Percentiles rank a stretch among this genome's conserved stretches.
phyloP scores from a whole-genome alignment of 805 yeast species.

The Wickerhamomyces canadensis region DNA sequence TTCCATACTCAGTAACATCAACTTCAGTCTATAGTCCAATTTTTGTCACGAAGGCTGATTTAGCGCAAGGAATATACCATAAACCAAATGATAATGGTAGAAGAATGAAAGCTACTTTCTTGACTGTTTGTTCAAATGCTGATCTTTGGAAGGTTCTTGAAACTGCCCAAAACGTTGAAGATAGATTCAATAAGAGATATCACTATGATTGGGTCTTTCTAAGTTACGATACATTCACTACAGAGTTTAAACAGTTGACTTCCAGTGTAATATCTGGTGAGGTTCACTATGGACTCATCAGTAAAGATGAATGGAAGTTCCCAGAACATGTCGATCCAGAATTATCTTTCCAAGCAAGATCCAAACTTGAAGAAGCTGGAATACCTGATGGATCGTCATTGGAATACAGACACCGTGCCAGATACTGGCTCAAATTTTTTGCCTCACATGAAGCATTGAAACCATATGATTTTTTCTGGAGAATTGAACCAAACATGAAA shows the following conservation, averaged over 20 bases:
- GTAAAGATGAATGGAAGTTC: slow-evolving; percentile 53
- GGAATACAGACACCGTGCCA: slow-evolving; percentile 59
- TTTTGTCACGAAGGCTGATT: not conserved
- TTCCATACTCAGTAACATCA: not conserved
- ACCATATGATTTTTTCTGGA: slow-evolving; percentile 63
- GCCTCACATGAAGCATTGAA: slow-evolving; percentile 50
- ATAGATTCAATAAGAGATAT: slow-evolving; percentile 35
- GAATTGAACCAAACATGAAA: slow-evolving; percentile 61
- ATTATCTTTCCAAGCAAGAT: slow-evolving; percentile 36
- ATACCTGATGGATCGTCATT: slow-evolving; percentile 38
- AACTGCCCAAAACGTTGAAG: slow-evolving; percentile 54
- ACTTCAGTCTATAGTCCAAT: not conserved
- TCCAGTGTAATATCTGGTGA: slow-evolving; percentile 47
- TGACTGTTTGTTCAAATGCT: slow-evolving; percentile 57
- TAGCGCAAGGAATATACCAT: not conserved
- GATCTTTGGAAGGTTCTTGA: slow-evolving; percentile 49
- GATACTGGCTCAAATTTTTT: slow-evolving; percentile 44
- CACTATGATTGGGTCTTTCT: slow-evolving; percentile 76
- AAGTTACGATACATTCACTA: slow-evolving; percentile 55
- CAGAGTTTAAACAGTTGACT: slow-evolving; percentile 41
- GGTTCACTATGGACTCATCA: slow-evolving; percentile 52
- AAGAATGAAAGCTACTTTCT: slow-evolving; percentile 42
- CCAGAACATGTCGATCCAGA: slow-evolving; percentile 53
- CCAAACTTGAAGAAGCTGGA: slow-evolving; percentile 32
- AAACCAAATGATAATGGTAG: slow-evolving; percentile 1